Evolutionary conservation across 164 flowering plant species (phyloP), one percentile per base, ranked within the genome.

Genomic region (Pachysandra terminalis): DNA sequence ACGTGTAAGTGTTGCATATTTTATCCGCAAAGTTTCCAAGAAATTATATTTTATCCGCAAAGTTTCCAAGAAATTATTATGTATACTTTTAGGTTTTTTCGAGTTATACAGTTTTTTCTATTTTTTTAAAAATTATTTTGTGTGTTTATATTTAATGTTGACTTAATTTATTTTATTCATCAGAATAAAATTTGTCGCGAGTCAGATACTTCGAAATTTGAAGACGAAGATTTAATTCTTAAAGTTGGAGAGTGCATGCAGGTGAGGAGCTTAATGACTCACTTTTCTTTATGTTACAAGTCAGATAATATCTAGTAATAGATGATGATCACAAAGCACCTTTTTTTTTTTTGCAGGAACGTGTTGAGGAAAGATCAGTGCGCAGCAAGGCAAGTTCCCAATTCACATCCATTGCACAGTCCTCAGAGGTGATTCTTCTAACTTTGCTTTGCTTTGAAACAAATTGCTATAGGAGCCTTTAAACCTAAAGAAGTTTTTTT

Each of bases 241-340:
- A 92, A 89, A 92, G 98, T 89, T 77, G 99, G 87, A 73, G 88
- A 88, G 68, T 83, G 85, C 83, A 80, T 95, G 79, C 88, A 95
- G 94, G 98, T 78, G 87, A 86, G 85, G 56, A 63, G 55, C 60
- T 71, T 75, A 56, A 56, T 28, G 64, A 16, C 23, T 57, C 8
- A 28, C 14, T 59, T 62, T 23, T 63, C 3, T 52, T 64, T 53
- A 19, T 63, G 56, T 66, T 67, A 35, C 62, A 40, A 17, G 25
- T 40, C 57, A 19, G 19, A 14, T 19, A 15, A 16, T 8, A 12
- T 32, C 25, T 61, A 19, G 37, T 51, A 54, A 19, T 24, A 7
- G 28, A 19, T 51, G 28, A 19, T 51, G 23, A 13, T 56, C 2
- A 27, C 2, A 3, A 13, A 49, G 22, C 48, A 10, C 5, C 5